Base-by-base conservation (phyloP, 257 asterid species). In the Parsonsia alboflavescens region DNA sequence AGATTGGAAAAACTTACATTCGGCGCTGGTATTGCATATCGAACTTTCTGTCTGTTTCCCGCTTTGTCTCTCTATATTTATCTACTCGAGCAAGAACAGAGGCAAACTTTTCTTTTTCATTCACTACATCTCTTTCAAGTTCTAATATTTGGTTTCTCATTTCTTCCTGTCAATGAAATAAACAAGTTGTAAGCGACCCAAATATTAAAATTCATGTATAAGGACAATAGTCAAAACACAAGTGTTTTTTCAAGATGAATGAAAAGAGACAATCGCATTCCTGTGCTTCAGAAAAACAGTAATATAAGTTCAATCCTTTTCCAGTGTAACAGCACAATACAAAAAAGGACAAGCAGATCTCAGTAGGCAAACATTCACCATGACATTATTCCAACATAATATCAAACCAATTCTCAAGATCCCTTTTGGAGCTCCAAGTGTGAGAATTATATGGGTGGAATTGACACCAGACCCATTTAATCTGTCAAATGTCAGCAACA, bases 11-110 rank as follows among this genome's bases (percentile, higher is more conserved):
- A 45, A 84, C 86, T 85, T 89, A 94, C 98, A 92, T 86, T 68
- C 85, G 82, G 53, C 97, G 90, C 26, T 86, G 91, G 79, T 92
- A 89, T 77, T 90, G 96, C 89, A 89, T 72, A 82, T 89, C 95
- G 70, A 86, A 71, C 76, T 86, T 92, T 78, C 88, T 84, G 75
- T 89, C 93, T 84, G 80, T 85, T 77, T 89, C 97, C 75, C 57
- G 86, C 75, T 79, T 91, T 70, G 81, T 75, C 75, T 89, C 93
- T 73, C 82, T 80, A 24, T 84, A 66, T 75, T 86, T 84, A 52
- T 81, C 85, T 67, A 83, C 80, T 58, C 67, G 83, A 59, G 85
- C 80, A 12, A 90, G 80, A 64, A 70, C 73, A 52, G 84, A 78
- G 73, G 86, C 78, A 75, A 83, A 84, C 75, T 81, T 89, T 79